A percentile compares a stretch with the other conserved stretches of the same genome.
These are phyloP conservation scores for Pyrus communis DNA, from an alignment of 306 rosid genomes.

Conservation along the genomic window DNA sequence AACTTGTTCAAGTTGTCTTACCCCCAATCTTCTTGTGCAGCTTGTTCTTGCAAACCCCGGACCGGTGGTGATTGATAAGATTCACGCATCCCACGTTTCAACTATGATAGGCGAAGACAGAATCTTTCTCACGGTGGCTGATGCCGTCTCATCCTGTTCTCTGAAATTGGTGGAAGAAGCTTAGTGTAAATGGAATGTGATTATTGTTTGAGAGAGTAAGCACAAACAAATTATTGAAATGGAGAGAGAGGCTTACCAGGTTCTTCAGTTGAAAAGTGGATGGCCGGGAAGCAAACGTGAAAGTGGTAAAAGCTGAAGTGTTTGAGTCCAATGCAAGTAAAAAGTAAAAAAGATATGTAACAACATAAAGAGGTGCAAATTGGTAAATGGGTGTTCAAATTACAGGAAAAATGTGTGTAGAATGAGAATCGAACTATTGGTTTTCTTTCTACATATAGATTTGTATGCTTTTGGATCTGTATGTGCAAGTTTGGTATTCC, in stretches of 20 bases:
- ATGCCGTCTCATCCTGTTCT: conserved; percentile 67
- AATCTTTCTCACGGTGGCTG: conserved; percentile 82
- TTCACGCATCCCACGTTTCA: conserved; percentile 48
- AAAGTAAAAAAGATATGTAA: not conserved
- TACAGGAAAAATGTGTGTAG: conserved; percentile 13
- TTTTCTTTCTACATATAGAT: not conserved
- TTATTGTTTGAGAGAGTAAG: not conserved
- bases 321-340: conserved; percentile 11
- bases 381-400: not conserved
- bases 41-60: conserved; percentile 93
- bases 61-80: conserved; percentile 66
- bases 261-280: conserved; percentile 2
- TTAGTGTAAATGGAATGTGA: conserved; percentile 12
- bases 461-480: not conserved
- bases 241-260: not conserved
- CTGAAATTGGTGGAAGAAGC: conserved; percentile 57
- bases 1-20: conserved; percentile 20
- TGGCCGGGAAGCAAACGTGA: conserved; percentile 12
- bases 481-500: not conserved
- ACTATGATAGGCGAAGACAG: conserved; percentile 57
- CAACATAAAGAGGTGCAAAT: conserved; percentile 13
- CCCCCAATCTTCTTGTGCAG: conserved; percentile 41
- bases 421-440: conserved; percentile 1
- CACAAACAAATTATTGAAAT: not conserved
- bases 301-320: not conserved